A percentile compares a stretch with the other conserved stretches of the same genome.
Conservation (phyloP, 345 rosid species). For the Ceriops zippeliana region DNA sequence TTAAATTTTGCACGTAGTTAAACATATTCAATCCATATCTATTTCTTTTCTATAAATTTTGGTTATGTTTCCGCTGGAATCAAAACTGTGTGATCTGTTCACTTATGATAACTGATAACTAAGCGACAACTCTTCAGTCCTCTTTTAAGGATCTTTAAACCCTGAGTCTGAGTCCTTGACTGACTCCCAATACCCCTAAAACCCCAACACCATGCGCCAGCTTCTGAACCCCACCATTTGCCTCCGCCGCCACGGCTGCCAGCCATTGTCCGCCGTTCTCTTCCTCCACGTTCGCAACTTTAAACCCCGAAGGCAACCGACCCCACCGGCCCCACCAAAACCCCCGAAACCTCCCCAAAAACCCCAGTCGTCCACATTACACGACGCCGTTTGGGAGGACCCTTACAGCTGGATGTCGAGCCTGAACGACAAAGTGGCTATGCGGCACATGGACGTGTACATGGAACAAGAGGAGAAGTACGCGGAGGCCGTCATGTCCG, state of each 20-base stretch:
- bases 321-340: conserved; percentile 54
- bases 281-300: conserved; percentile 38
- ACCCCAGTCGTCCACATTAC: conserved; percentile 65
- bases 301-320: conserved; percentile 39
- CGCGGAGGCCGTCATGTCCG: conserved; percentile 73
- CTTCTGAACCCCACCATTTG: conserved; percentile 32
- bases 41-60: no score
- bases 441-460: conserved; percentile 92
- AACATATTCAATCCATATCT: no score
- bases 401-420: conserved; percentile 94
- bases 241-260: conserved; percentile 18
- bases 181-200: conserved; percentile 1
- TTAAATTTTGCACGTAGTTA: no score
- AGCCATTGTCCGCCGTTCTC: not conserved
- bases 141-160: not conserved
- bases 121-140: no score
- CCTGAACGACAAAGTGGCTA: conserved; percentile 83
- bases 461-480: conserved; percentile 98
- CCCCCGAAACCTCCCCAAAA: conserved; percentile 85
- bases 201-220: conserved; percentile 28
- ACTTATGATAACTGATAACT: no score
- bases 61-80: no score
- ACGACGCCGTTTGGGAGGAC: conserved; percentile 81
- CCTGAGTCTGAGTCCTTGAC: not conserved
- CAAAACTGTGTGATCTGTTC: no score